Percentiles rank a stretch among this genome's conserved stretches.
Evolutionary conservation across 176 grass and related monocot species (phyloP).

Genomic region (Alloteropsis semialata): DNA sequence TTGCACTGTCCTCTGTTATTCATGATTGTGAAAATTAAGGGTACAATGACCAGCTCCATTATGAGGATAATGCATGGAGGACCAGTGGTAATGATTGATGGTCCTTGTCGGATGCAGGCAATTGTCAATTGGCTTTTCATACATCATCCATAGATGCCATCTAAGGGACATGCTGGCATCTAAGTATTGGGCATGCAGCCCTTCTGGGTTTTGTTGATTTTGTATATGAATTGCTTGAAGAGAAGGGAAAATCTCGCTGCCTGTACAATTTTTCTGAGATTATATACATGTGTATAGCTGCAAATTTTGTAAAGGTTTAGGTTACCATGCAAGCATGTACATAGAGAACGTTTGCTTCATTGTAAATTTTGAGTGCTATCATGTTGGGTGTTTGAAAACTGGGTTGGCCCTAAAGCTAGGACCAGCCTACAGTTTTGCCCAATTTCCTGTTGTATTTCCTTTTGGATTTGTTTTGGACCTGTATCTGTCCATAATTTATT

Average conservation of each 20-base stretch:
- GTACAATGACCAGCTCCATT: neutral
- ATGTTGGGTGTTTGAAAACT: too few species aligned
- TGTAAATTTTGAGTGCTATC: neutral
- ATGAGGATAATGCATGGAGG: neutral
- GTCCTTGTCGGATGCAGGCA: neutral
- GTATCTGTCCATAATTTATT: too few species aligned
- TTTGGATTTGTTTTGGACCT: too few species aligned
- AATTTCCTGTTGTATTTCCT: too few species aligned
- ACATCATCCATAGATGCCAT: neutral
- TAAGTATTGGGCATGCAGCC: too few species aligned
- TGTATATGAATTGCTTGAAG: neutral
- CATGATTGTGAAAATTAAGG: neutral
- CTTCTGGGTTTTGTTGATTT: neutral
- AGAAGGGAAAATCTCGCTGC: neutral
- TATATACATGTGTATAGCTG: neutral
- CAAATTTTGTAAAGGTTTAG: neutral
- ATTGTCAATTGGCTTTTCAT: neutral
- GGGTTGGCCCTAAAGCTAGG: too few species aligned
- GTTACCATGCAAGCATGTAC: neutral
- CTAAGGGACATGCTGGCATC: neutral
- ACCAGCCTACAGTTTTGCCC: too few species aligned
- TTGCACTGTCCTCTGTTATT: neutral
- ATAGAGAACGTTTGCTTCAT: neutral
- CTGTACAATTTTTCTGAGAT: neutral
- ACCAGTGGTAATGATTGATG: neutral